phyloP scores from a whole-genome alignment of 1,284 basidiomycete genomes.

The Pyrrhoderma noxium region DNA sequence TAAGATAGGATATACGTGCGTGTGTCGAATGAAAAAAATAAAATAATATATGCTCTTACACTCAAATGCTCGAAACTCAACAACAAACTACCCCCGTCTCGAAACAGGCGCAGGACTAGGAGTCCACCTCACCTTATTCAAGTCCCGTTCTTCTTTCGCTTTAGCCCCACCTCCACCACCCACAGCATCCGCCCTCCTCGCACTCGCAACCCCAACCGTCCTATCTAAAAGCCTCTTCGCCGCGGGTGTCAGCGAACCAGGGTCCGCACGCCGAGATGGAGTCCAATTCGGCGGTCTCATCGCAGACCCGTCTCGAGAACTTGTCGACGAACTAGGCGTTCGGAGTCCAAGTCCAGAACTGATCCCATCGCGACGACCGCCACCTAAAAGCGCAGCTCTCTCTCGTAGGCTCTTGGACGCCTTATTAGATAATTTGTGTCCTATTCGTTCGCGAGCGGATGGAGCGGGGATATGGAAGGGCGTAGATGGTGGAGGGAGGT shows the following conservation, averaged over 20 bases:
- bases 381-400: conserved; percentile 56
- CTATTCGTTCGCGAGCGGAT: conserved; percentile 68
- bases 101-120: conserved; percentile 54
- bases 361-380: conserved; percentile 18
- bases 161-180: conserved; percentile 35
- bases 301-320: conserved; percentile 31
- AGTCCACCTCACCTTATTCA: conserved; percentile 69
- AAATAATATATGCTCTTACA: neutral
- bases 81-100: conserved; percentile 24
- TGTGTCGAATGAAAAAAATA: too few relatives aligned
- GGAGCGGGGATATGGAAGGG: conserved; percentile 69
- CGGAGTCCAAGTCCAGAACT: conserved; percentile 33
- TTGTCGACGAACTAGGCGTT: conserved; percentile 28
- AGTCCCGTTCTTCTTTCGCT: conserved; percentile 45
- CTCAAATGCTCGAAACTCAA: conserved; percentile 4
- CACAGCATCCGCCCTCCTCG: conserved; percentile 64
- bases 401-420: conserved; percentile 62
- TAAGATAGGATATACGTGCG: too few relatives aligned
- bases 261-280: conserved; percentile 49
- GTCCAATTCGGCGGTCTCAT: conserved; percentile 69
- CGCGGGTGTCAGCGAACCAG: conserved; percentile 75
- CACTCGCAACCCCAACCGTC: conserved; percentile 52
- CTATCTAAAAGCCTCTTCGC: conserved; percentile 67
- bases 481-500: conserved; percentile 41
- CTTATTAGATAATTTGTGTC: conserved; percentile 67